Conservation (phyloP, 305 asterid genomes). For the Fraxinus ornus region DNA sequence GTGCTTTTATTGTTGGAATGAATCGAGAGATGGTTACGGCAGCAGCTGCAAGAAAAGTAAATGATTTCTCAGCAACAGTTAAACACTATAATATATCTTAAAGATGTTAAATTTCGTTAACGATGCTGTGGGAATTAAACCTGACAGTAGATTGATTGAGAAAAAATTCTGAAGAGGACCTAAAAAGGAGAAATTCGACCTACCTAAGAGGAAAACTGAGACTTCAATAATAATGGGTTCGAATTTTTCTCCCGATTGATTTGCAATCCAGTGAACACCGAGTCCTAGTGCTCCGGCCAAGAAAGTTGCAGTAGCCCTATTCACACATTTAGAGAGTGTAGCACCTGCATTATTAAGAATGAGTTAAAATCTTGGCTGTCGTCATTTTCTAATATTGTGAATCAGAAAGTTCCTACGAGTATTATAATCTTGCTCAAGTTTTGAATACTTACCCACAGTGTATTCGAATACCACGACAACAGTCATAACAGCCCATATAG, state of each 20-base stretch:
- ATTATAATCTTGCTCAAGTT: not conserved
- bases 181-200: not conserved
- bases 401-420: not conserved
- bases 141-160: not conserved
- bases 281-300: slow-evolving; percentile 73
- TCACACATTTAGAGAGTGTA: slow-evolving; percentile 59
- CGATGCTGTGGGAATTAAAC: not conserved
- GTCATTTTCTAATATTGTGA: not conserved
- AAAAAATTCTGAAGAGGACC: not conserved
- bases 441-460: slow-evolving; percentile 41
- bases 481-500: slow-evolving; percentile 86
- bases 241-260: slow-evolving; percentile 46
- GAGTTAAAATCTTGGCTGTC: not conserved
- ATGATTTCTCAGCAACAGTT: not conserved
- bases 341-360: slow-evolving; percentile 48
- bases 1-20: slow-evolving; percentile 66
- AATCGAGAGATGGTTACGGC: slow-evolving; percentile 71
- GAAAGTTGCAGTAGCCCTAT: slow-evolving; percentile 60
- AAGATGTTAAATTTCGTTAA: not conserved
- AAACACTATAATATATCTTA: not conserved
- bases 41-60: slow-evolving; percentile 50
- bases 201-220: slow-evolving; percentile 69
- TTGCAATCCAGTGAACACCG: slow-evolving; percentile 77
- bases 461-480: slow-evolving; percentile 46
- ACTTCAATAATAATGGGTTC: slow-evolving; percentile 58